Conservation (phyloP, 75 land plant genomes). For the Picea glauca region DNA sequence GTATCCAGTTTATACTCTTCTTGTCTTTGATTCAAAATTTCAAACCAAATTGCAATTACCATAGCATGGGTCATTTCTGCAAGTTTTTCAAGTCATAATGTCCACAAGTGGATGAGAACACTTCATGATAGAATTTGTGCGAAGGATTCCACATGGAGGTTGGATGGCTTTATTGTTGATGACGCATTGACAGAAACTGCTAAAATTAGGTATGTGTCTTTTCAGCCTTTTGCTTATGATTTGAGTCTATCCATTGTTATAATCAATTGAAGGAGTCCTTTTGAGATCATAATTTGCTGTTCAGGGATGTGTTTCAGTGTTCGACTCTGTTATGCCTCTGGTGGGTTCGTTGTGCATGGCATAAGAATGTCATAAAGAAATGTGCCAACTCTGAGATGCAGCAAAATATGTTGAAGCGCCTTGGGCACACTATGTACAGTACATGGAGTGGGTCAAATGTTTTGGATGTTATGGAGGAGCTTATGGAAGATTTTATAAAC, state of each 20-base stretch:
- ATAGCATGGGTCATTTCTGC: slow-evolving; percentile 75
- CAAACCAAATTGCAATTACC: slow-evolving; percentile 64
- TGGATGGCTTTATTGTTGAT: slow-evolving; percentile 72
- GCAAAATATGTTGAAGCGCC: slow-evolving; percentile 37
- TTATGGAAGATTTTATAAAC: slow-evolving; percentile 59
- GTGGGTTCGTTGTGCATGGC: slow-evolving; percentile 78
- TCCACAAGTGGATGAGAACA: slow-evolving; percentile 56
- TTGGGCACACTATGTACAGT: slow-evolving; percentile 43
- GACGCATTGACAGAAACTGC: slow-evolving; percentile 60
- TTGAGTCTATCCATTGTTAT: neutral
- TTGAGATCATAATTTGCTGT: neutral
- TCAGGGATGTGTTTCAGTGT: slow-evolving; percentile 67
- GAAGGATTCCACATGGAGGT: slow-evolving; percentile 61
- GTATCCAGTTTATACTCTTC: slow-evolving; percentile 61
- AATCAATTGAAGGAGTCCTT: neutral
- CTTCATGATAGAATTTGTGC: slow-evolving; percentile 52
- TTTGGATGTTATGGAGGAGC: slow-evolving; percentile 33
- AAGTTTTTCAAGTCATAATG: slow-evolving; percentile 29
- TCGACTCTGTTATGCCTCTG: slow-evolving; percentile 60
- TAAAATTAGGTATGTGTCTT: slow-evolving; percentile 43
- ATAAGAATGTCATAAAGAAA: slow-evolving; percentile 56
- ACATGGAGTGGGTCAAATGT: slow-evolving; percentile 29
- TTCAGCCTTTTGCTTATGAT: neutral
- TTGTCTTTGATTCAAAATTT: slow-evolving; percentile 71
- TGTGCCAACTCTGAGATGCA: slow-evolving; percentile 34